Evolutionary conservation across 192 early-diverging fungal species (phyloP), one percentile per base, ranked within the genome.

Genomic region (Mycoemilia scoparia): DNA sequence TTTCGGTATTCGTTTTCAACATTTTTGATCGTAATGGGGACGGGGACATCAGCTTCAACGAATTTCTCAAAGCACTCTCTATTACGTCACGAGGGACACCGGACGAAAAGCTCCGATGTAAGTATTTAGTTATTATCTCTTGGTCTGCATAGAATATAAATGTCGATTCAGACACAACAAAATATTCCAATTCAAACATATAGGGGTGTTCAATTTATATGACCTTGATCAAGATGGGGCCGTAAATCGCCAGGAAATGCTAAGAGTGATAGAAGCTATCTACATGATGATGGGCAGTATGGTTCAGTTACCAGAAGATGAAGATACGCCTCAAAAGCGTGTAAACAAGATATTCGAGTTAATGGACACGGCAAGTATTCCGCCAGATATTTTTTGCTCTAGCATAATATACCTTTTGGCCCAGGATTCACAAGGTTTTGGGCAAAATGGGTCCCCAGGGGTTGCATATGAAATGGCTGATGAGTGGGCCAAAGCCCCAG

Each of bases 241-340:
- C 48, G 84, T 95, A 39, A 79, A 80, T 10, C 69, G 73, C 21
- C 78, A 79, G 11, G 90, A 95, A 62, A 87, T 95, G 89, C 41
- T 82, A 22, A 57, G 58, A 37, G 84, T 95, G 32, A 86, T 90
- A n/a, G 80, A 87, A 37, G 82, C 89, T 7, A 88, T 95, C 35
- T 95, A 90, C 57, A 79, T 77, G 38, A 87, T 88, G 81, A 84
- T 95, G 0, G 86, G 84, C 4, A 79, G 70, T 48, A 87, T 83
- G 77, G 77, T 84, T 24, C 82, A 85, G 44, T 57, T 90, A 39
- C 82, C 86, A 22, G 60, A 69, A 23, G 89, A 95, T 56, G 89
- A 95, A 48, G 82, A 84, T 43, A 89, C 85, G 14, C 80, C 87
- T 3, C 74, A 85, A 39, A 84, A 86, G 51, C 70, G 87, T 10